Evolutionary conservation across 108 stramenopile genomes (phyloP), one percentile per base, ranked within the genome.

Genomic region (Poteriospumella lacustris): DNA sequence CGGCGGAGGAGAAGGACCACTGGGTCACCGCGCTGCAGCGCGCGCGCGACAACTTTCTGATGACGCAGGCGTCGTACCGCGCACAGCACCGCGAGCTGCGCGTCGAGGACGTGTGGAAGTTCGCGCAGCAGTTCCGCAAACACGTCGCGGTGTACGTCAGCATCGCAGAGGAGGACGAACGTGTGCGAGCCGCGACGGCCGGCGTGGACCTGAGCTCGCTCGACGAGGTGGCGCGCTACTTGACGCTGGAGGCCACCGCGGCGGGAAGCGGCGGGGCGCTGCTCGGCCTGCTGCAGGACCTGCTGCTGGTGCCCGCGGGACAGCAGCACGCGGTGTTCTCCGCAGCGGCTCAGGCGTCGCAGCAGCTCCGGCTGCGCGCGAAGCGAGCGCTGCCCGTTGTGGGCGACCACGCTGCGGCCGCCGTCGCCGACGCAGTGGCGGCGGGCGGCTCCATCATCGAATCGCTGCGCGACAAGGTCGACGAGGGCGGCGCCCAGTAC

Each of bases 21-120:
- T 73, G 70, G 70, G 24, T 73, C 28, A 73, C 47, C 33, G 70
- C 70, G 31, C 42, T 73, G 33, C 43, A 42, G 9, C 26, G 19
- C 9, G 70, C 47, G 42, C 28, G 41, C 3, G 70, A 73, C 41
- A 9, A 73, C 31, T 26, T 28, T 56, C 3, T 42, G 5, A 44
- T 73, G 38, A 19, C 29, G 43, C 26, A 73, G 41, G 43, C 31
- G 15, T 39, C 41, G 15, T 42, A 73, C 36, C 26, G 33, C 28
- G 3, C 36, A 12, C 36, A 52, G 26, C 28, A 5, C 33, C 15
- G 26, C 38, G 70, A 73, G 33, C 31, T 73, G 42, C 33, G 26
- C 38, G 9, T 5, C 5, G 44, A 5, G 26, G 41, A 73, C 29
- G 28, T 73, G 12, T 5, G 15, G 5, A 73, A 52, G 26, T 52